Conservation (phyloP, 345 rosid species). For the Salix caprea region DNA sequence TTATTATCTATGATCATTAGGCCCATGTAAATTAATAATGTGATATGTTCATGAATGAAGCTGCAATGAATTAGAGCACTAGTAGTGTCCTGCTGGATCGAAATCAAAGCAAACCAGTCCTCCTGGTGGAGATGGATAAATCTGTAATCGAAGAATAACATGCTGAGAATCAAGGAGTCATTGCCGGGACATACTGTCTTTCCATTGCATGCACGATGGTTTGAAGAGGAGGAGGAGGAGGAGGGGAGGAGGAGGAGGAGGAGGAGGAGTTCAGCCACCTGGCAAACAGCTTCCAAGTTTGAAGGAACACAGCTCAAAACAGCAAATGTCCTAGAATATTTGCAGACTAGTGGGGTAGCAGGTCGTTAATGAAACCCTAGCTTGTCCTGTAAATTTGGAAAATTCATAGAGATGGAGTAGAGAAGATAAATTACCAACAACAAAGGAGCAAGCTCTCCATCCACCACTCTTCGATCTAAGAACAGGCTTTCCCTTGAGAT, state of each 20-base stretch:
- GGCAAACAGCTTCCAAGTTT: neutral
- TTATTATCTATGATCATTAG: neutral
- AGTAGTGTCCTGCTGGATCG: neutral
- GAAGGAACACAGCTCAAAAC: neutral
- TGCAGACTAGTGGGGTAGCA: neutral
- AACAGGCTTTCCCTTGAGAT: slow-evolving; percentile 74
- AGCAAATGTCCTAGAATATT: neutral
- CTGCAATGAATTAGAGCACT: neutral
- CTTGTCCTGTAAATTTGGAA: neutral
- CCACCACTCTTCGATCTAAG: slow-evolving; percentile 78
- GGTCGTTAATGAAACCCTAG: neutral
- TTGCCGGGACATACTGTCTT: neutral
- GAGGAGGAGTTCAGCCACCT: neutral
- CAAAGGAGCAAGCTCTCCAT: slow-evolving; percentile 78
- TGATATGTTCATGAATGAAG: neutral
- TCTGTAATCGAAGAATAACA: neutral
- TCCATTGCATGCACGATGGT: neutral
- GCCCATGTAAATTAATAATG: neutral
- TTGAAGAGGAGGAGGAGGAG: neutral
- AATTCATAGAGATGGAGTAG: neutral
- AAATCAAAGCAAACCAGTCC: neutral
- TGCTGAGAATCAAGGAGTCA: neutral
- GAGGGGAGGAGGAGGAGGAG: neutral
- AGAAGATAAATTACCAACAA: slow-evolving; percentile 52
- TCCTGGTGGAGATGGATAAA: neutral